Percentiles rank a stretch among this genome's conserved stretches.
These are phyloP conservation scores for Turritis glabra DNA, from an alignment of 345 rosid genomes.

Conservation along the genomic window DNA sequence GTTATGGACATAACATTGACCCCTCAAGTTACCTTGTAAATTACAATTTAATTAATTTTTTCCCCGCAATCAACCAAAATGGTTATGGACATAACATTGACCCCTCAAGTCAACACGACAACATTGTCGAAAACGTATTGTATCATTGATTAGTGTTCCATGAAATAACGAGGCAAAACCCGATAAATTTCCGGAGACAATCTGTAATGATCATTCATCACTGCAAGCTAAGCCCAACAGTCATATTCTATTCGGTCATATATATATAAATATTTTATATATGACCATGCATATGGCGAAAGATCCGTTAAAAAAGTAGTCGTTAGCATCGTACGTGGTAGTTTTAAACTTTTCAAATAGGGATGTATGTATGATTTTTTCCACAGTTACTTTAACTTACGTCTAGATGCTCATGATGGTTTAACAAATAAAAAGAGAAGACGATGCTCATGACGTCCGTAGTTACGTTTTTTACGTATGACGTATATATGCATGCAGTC, in stretches of 20 bases:
- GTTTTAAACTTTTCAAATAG: not conserved
- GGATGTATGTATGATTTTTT: not conserved
- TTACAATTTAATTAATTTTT: not conserved
- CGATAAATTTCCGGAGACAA: constrained; percentile 5
- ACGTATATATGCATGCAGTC: not conserved
- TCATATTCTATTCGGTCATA: constrained; percentile 6
- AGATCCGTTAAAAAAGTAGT: not conserved
- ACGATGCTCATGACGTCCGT: not conserved
- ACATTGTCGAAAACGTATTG: not conserved
- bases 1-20: too few species aligned
- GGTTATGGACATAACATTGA: not conserved
- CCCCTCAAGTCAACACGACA: constrained; percentile 26
- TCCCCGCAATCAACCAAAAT: not conserved
- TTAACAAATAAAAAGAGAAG: not conserved
- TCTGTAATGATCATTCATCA: constrained; percentile 19
- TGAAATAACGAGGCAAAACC: constrained; percentile 16
- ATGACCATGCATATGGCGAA: not conserved
- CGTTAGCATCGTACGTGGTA: not conserved
- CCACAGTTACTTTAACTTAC: not conserved
- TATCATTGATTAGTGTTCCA: not conserved
- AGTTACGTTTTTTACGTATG: not conserved
- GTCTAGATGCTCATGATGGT: not conserved
- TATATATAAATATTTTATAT: not conserved
- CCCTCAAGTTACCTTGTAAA: not conserved
- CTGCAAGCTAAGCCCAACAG: constrained; percentile 15